These are phyloP conservation scores for Vitis labrusca DNA, from an alignment of 164 flowering plant species.

Conservation along the genomic window DNA sequence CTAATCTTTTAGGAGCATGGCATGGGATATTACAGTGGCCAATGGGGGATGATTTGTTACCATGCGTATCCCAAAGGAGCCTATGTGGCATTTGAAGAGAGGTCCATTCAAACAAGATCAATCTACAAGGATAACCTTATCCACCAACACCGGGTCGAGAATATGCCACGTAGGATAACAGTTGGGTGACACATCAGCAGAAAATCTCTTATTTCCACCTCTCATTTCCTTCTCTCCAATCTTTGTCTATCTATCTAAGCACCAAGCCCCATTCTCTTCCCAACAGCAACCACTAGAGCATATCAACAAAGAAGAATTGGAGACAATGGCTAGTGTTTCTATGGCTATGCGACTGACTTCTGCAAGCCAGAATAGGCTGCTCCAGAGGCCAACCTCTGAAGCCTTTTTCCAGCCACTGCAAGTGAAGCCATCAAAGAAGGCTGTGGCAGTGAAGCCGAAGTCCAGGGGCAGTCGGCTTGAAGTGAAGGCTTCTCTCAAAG, in stretches of 20 bases:
- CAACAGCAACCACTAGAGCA: background rate
- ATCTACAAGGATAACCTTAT: conserved; percentile 35
- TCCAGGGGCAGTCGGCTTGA: conserved; percentile 13
- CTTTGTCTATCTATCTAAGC: background rate
- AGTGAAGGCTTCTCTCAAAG: conserved; percentile 39
- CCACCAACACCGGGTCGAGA: conserved; percentile 10
- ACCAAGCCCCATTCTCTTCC: background rate
- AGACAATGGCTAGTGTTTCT: conserved; percentile 31
- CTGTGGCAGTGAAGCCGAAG: background rate
- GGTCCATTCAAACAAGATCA: background rate
- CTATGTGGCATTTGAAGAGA: no score
- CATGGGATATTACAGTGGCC: no score
- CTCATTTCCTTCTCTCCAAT: conserved; percentile 15
- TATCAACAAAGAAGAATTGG: background rate
- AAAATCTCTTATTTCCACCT: conserved; percentile 28
- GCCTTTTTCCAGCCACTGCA: conserved; percentile 34
- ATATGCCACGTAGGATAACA: conserved; percentile 22
- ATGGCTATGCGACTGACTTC: conserved; percentile 28
- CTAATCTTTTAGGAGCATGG: no score
- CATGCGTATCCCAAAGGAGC: no score
- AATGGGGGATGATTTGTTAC: no score
- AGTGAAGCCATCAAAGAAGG: conserved; percentile 17
- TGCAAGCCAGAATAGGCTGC: conserved; percentile 14
- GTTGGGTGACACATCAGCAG: conserved; percentile 6
- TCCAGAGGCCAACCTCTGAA: background rate